Base-by-base conservation (phyloP, 257 asterid species). In the Jasminum sambac region DNA sequence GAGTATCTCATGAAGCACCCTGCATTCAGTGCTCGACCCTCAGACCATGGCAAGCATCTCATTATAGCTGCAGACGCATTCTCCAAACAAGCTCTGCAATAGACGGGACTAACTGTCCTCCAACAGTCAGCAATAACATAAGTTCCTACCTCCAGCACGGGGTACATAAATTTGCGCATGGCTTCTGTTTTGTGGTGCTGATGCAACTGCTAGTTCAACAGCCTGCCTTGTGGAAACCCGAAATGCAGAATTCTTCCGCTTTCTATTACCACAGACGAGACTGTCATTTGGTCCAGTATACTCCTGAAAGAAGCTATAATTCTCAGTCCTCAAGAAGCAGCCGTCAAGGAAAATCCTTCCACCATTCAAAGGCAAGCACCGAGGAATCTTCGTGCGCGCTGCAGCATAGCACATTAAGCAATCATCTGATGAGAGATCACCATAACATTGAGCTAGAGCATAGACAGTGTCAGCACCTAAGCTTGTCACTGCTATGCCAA, bases 311-410 rank as follows among this genome's bases (percentile, higher is more conserved):
- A 92, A 92, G 52, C 81, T 78, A 71, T 88, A 90, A 66, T 87
- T 88, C 82, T 85, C 95, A 12, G 80, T 79, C 24, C 97, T 77
- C 93, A 92, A 86, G 42, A 88, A 92, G 78, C 98, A 92, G 30
- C 98, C 97, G 69, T 92, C 98, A 13, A 90, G 88, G 64, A 60
- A 90, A 24, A 92, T 81, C 68, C 85, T 74, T 17, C 91, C 98
- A 0, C 93, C 91, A n/a, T 78, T 87, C 17, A 6, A 68, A 0
- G 98, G 97, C 38, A 75, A 87, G 81, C 97, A 92, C 74, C 76
- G 87, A 13, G 97, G 98, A 8, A 90, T 86, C 9, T 81, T 72
- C 0, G 91, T 86, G n/a, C n/a, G 6, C 97, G 93, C 95, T 48
- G 85, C 87, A 1, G 89, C 93, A 24, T 87, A 90, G 81, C 98